A percentile compares a stretch with the other conserved stretches of the same genome.
These are phyloP conservation scores for Phoenix roebelenii DNA, from an alignment of 176 grass and related monocot species.

Conservation along the genomic window DNA sequence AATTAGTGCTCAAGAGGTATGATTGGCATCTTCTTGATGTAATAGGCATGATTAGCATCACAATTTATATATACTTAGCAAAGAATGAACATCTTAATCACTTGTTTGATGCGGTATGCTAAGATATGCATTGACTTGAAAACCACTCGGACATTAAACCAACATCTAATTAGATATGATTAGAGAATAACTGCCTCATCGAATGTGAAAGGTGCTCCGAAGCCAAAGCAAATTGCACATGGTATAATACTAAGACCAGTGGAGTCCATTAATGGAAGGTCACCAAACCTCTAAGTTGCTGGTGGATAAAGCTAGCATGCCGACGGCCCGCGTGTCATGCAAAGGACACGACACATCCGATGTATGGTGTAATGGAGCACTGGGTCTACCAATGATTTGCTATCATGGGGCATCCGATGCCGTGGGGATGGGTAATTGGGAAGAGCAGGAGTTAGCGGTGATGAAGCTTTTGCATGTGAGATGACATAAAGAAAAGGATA, in stretches of 20 bases:
- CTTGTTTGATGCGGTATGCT: constrained; percentile 7
- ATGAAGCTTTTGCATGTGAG: constrained; percentile 2
- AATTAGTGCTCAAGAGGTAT: background rate
- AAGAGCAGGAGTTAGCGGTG: background rate
- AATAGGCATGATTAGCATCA: background rate
- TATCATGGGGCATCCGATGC: constrained; percentile 30
- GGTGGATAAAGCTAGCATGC: constrained; percentile 4
- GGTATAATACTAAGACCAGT: background rate
- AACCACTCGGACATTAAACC: constrained; percentile 17
- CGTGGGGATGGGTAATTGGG: no score
- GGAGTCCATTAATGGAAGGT: background rate
- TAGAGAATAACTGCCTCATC: constrained; percentile 26
- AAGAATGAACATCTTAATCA: constrained; percentile 11
- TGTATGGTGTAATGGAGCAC: background rate
- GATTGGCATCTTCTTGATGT: background rate
- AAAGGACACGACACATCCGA: constrained; percentile 3
- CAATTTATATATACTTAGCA: background rate
- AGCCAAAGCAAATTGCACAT: background rate
- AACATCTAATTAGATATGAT: constrained; percentile 35
- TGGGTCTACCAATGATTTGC: constrained; percentile 24
- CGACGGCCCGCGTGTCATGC: constrained; percentile 1
- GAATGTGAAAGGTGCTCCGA: background rate
- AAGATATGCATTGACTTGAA: constrained; percentile 36
- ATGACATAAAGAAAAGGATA: background rate
- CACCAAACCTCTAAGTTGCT: background rate